These are phyloP conservation scores for Yarrowia divulgata DNA, from an alignment of 805 yeast genomes.

Conservation along the genomic window DNA sequence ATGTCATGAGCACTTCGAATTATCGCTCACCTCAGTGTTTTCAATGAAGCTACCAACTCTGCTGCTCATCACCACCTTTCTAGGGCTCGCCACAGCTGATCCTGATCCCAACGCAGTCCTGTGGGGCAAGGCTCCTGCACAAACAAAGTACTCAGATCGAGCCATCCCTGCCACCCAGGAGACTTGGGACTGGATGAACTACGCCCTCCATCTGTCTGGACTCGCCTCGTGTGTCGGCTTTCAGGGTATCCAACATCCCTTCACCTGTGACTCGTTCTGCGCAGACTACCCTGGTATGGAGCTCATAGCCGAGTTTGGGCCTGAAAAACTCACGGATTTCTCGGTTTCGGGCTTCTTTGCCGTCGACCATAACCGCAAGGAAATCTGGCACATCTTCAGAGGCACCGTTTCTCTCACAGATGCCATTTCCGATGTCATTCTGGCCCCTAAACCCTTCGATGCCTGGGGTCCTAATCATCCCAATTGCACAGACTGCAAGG, in stretches of 20 bases:
- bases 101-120: conserved; percentile 11
- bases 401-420: conserved; percentile 14
- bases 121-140: neutral
- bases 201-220: conserved; percentile 23
- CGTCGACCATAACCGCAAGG: conserved; percentile 2
- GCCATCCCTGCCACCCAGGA: conserved; percentile 8
- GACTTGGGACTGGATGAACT: conserved; percentile 30
- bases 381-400: conserved; percentile 15
- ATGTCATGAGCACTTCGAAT: too few species aligned
- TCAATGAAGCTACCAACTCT: conserved; percentile 2
- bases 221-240: conserved; percentile 23
- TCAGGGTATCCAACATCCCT: conserved; percentile 1
- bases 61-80: neutral
- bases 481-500: conserved; percentile 9
- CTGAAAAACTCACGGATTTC: neutral
- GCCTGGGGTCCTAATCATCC: conserved; percentile 19
- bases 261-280: conserved; percentile 11
- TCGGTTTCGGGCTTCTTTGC: conserved; percentile 10
- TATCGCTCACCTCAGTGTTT: too few species aligned
- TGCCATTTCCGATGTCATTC: neutral
- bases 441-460: neutral
- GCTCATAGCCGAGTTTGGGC: conserved; percentile 15
- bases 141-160: conserved; percentile 7
- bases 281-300: conserved; percentile 8
- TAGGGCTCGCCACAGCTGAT: neutral